phyloP scores from a whole-genome alignment of 2,329 filamentous ascomycete genomes.

The Neurospora sp. region DNA sequence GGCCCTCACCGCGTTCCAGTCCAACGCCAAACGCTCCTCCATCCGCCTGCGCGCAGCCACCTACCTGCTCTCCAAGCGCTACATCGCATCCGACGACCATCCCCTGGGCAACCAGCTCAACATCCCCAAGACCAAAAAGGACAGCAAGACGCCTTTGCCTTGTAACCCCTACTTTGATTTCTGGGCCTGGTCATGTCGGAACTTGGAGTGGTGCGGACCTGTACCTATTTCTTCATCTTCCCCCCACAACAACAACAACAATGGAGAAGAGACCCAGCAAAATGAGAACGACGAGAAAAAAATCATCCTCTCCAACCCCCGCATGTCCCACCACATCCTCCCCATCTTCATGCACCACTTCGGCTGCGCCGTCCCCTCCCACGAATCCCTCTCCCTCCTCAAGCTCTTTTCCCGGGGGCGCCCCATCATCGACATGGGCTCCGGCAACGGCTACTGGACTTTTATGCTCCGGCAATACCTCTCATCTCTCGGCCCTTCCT shows the following conservation, averaged over 20 bases:
- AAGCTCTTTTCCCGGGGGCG: slow-evolving; percentile 42
- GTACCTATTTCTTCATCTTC: slow-evolving; percentile 30
- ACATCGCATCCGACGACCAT: slow-evolving; percentile 31
- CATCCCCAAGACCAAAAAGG: slow-evolving; percentile 36
- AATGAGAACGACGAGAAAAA: slow-evolving; percentile 19
- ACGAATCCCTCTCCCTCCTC: slow-evolving; percentile 54
- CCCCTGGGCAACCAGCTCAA: slow-evolving; percentile 25
- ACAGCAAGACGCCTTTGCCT: slow-evolving; percentile 16
- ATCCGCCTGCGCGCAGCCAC: slow-evolving; percentile 45
- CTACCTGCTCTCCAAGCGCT: slow-evolving; percentile 43
- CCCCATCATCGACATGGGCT: slow-evolving; percentile 55
- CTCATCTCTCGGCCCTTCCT: slow-evolving; percentile 20
- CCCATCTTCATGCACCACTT: slow-evolving; percentile 73
- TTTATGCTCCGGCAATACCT: slow-evolving; percentile 56
- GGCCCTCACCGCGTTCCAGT: slow-evolving; percentile 49
- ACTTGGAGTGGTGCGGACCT: slow-evolving; percentile 57
- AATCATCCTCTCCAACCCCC: not conserved
- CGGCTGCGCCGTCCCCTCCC: slow-evolving; percentile 59
- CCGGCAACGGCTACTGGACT: slow-evolving; percentile 67
- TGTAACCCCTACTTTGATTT: slow-evolving; percentile 58
- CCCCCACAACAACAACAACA: too few relatives aligned
- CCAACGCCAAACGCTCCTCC: slow-evolving; percentile 56
- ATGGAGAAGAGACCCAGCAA: slow-evolving; percentile 17
- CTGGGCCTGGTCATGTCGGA: slow-evolving; percentile 54
- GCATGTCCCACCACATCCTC: slow-evolving; percentile 49